Conservation (phyloP, 106 monocot genomes). For the Dendrobium officinale region DNA sequence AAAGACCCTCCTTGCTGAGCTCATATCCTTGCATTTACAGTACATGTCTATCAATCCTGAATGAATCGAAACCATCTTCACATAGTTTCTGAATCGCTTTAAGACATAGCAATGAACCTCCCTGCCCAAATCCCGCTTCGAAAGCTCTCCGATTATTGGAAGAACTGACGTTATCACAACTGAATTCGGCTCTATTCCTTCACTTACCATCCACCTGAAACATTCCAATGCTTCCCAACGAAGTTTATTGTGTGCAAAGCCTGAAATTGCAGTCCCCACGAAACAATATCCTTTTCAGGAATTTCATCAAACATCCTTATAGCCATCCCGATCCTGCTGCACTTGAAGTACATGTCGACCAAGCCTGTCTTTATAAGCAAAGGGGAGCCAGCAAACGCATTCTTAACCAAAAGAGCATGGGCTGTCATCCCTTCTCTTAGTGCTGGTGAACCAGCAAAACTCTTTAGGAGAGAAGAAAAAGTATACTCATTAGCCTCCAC, state of each 20-base stretch:
- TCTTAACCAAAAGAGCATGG: conserved; percentile 71
- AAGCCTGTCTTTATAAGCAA: conserved; percentile 47
- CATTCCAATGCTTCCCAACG: conserved; percentile 66
- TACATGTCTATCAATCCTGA: conserved; percentile 90
- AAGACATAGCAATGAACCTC: conserved; percentile 70
- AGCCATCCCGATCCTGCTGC: conserved; percentile 45
- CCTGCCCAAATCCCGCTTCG: conserved; percentile 37
- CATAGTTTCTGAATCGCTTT: conserved; percentile 43
- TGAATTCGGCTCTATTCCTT: conserved; percentile 61
- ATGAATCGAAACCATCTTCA: conserved; percentile 27
- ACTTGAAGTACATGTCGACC: conserved; percentile 90
- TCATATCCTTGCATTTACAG: conserved; percentile 78
- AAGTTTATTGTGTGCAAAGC: conserved; percentile 69
- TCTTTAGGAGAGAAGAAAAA: conserved; percentile 73
- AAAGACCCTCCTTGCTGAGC: conserved; percentile 75
- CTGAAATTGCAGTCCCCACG: conserved; percentile 79
- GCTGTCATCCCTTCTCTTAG: conserved; percentile 39
- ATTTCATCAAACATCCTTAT: conserved; percentile 85
- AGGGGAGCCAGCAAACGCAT: conserved; percentile 25
- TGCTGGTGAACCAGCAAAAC: conserved; percentile 64
- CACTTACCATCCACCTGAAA: conserved; percentile 49
- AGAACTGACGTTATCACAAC: conserved; percentile 58
- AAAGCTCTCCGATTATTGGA: conserved; percentile 60
- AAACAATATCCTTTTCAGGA: conserved; percentile 60
- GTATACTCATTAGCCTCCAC: conserved; percentile 63